phyloP scores from a whole-genome alignment of 805 yeast species.

The Kluyveromyces dobzhanskii region DNA sequence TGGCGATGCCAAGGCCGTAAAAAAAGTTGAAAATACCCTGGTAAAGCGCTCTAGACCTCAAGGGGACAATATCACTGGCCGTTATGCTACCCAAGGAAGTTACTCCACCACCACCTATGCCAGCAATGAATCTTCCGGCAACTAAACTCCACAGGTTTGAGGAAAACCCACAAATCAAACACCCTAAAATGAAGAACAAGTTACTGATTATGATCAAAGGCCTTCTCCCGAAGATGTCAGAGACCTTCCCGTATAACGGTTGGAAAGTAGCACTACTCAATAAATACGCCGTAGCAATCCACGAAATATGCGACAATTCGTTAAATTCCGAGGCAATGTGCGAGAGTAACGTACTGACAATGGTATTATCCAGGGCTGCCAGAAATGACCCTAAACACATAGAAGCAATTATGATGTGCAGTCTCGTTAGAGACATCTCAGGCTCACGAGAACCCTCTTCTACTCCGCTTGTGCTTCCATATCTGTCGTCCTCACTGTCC shows the following conservation, averaged over 20 bases:
- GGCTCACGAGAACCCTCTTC: conserved; percentile 4
- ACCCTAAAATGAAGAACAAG: conserved; percentile 47
- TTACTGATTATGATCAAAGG: conserved; percentile 44
- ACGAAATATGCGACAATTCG: conserved; percentile 53
- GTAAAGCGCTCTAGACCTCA: conserved; percentile 68
- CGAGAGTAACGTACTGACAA: conserved; percentile 57
- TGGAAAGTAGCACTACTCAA: conserved; percentile 66
- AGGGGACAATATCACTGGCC: conserved; percentile 68
- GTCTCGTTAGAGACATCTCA: conserved; percentile 12
- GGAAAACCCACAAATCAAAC: conserved; percentile 47
- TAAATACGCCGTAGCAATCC: conserved; percentile 68
- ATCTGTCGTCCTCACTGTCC: neutral
- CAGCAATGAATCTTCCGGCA: conserved; percentile 58
- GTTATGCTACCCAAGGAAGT: conserved; percentile 66
- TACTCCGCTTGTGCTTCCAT: neutral
- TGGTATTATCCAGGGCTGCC: conserved; percentile 60
- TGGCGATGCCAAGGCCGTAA: conserved; percentile 68
- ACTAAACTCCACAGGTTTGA: conserved; percentile 41
- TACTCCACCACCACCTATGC: conserved; percentile 88
- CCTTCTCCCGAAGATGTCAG: conserved; percentile 67
- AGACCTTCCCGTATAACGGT: conserved; percentile 61
- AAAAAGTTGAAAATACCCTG: conserved; percentile 77
- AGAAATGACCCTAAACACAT: conserved; percentile 44
- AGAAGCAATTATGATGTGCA: conserved; percentile 32
- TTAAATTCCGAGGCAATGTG: conserved; percentile 63